Evolutionary conservation across 441 rosid species (phyloP), one percentile per base, ranked within the genome.

Genomic region (Omphalea diandra): DNA sequence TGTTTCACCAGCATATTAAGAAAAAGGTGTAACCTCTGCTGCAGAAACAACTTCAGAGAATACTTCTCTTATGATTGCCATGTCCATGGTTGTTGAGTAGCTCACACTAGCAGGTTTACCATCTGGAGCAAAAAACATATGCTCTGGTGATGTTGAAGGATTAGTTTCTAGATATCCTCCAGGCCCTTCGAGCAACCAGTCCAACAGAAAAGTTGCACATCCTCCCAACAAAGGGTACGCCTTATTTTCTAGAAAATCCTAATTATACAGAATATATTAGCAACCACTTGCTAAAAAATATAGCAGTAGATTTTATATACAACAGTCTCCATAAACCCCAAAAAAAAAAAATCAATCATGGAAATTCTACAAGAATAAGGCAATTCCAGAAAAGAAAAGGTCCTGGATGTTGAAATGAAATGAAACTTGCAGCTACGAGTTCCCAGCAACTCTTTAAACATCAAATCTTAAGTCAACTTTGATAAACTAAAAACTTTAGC

Each of bases 91-190:
- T 41, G 98, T 77, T 68, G 98, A 95, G 86, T 87, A 84, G 90
- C 98, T 90, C 64, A 95, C 95, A 52, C 87, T 86, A 18, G 95
- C 98, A 63, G 80, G 87, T 76, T 84, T 82, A 46, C 97, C 98
- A 80, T 88, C 88, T 5, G 98, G 96, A 73, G 90, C 86, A 52
- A 77, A 81, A 54, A 95, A 95, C 77, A 70, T 76, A 80, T 95
- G 99, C 72, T 95, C 98, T 5, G 98, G 99, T 40, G 98, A 95
- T 44, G 99, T 95, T 27, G 99, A 93, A 47, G 98, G 99, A 69
- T 89, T 95, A 63, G 99, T 95, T 78, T 86, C 95, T 41, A 95
- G 84, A 83, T 78, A 90, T 59, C 88, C 92, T 32, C 87, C 89
- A 36, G 70, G 83, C 53, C 94, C 96, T 77, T 95, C 90, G 67